A percentile compares a stretch with the other conserved stretches of the same genome.
These are phyloP conservation scores for Acacia concinna DNA, from an alignment of 331 rosid species.

Conservation along the genomic window DNA sequence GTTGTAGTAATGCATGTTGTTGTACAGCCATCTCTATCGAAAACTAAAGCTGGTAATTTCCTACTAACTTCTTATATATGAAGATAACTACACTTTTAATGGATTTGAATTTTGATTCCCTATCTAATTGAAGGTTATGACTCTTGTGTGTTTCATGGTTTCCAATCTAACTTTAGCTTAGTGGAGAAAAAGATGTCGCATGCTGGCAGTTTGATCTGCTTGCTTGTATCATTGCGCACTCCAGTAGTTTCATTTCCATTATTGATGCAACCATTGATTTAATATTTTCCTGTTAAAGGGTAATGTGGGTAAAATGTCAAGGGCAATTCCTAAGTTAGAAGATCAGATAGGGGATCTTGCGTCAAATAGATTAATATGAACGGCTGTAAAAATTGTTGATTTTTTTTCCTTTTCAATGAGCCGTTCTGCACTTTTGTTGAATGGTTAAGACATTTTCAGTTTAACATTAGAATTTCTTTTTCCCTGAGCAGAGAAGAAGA, in stretches of 20 bases:
- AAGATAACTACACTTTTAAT: neutral
- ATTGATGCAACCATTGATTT: neutral
- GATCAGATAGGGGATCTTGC: neutral
- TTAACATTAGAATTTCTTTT: conserved; percentile 32
- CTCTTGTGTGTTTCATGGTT: neutral
- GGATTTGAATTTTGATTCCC: conserved; percentile 1
- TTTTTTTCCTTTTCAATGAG: conserved; percentile 1
- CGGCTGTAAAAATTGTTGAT: conserved; percentile 4
- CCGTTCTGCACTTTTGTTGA: neutral
- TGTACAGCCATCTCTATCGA: conserved; percentile 88
- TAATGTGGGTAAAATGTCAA: neutral
- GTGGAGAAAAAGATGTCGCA: neutral
- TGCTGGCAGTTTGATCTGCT: conserved; percentile 6
- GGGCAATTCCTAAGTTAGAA: neutral
- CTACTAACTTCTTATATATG: neutral
- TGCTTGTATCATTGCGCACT: conserved; percentile 3
- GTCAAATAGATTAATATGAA: conserved; percentile 15
- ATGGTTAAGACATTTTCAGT: conserved; percentile 26
- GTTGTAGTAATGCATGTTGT: conserved; percentile 85
- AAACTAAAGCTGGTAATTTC: conserved; percentile 79
- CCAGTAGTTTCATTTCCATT: neutral
- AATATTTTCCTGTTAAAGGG: neutral
- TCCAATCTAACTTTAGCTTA: neutral
- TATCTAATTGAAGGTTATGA: neutral
- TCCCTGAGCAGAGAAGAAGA: conserved; percentile 77